Base-by-base conservation (phyloP, 2,329 filamentous ascomycete species). In the Plectosphaerella cucumerina region DNA sequence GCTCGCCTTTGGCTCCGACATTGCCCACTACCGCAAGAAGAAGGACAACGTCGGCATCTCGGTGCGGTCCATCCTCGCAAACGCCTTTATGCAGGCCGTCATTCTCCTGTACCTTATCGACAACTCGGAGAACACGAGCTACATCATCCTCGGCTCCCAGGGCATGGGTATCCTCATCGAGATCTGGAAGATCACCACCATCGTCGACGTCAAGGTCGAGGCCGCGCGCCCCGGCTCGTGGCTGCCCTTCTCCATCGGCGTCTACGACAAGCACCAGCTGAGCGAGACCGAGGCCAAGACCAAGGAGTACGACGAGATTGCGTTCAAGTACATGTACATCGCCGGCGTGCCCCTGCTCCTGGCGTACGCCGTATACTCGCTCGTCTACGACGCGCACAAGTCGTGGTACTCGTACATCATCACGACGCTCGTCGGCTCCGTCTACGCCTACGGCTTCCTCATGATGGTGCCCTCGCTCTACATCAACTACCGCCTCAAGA, bases 401-500 rank as follows among this genome's bases (percentile, higher is more conserved):
- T 94, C 89, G 46, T 97, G 94, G 94, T 97, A 97, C 74, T 94
- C 88, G 42, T 99, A 92, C 76, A 80, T 95, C 68, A 96, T 99
- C 66, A 85, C 94, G 21, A 97, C 93, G 0, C 84, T 99, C 10
- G 94, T 99, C 20, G 94, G 92, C 11, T 93, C 88, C 42, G 94
- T 99, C 48, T 99, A 99, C 68, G 92, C 94, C 0, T 99, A 99
- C 66, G 94, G 94, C 5, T 99, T 99, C 79, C 75, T 99, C 55
- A 96, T 99, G 91, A 99, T 99, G 94, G 88, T 99, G 9, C 94
- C 94, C 14, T 88, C 85, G 53, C 78, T 99, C 33, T 99, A 97
- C 76, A 99, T 99, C 83, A 99, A 99, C 80, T 99, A 99, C 77
- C 86, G 93, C 12, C 83, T 99, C 59, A 96, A 93, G 80, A 87